These are phyloP conservation scores for Endoconidiophora polonica DNA, from an alignment of 2,329 filamentous ascomycete species.

Conservation along the genomic window DNA sequence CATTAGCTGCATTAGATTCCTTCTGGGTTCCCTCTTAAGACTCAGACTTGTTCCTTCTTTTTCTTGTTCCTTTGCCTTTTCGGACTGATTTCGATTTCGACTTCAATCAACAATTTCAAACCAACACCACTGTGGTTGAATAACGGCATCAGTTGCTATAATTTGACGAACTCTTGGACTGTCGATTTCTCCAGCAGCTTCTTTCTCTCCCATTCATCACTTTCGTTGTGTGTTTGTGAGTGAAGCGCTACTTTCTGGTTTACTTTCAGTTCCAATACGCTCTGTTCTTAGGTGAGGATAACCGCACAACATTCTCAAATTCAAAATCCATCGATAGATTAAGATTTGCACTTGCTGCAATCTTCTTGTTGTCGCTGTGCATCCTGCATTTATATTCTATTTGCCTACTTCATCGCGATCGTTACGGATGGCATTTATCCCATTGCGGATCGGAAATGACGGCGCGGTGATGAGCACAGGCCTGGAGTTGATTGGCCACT, in stretches of 20 bases:
- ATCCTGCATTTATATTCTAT: too few relatives aligned
- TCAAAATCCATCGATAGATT: too few relatives aligned
- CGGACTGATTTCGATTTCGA: too few relatives aligned
- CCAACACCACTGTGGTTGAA: constrained; percentile 5
- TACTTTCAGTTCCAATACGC: constrained; percentile 11
- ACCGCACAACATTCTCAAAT: too few relatives aligned
- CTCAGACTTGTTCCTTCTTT: not conserved
- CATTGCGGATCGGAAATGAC: too few relatives aligned
- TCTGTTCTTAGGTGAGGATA: constrained; percentile 6
- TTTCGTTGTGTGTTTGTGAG: constrained; percentile 10
- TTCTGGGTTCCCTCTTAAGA: too few relatives aligned
- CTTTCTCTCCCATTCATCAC: constrained; percentile 3
- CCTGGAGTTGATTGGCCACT: not conserved
- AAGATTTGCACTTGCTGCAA: too few relatives aligned
- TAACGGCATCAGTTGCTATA: not conserved
- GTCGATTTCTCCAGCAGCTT: constrained; percentile 9
- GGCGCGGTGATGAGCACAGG: too few relatives aligned
- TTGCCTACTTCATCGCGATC: too few relatives aligned
- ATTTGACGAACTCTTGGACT: constrained; percentile 4
- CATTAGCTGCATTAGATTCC: too few relatives aligned
- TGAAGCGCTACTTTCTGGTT: constrained; percentile 12
- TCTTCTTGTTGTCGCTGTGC: too few relatives aligned
- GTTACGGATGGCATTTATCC: too few relatives aligned
- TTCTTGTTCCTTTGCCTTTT: not conserved
- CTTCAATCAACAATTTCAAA: not conserved